A percentile compares a stretch with the other conserved stretches of the same genome.
phyloP scores from a whole-genome alignment of 371 early-diverging fungal species.

The Haplosporangium sp. region DNA sequence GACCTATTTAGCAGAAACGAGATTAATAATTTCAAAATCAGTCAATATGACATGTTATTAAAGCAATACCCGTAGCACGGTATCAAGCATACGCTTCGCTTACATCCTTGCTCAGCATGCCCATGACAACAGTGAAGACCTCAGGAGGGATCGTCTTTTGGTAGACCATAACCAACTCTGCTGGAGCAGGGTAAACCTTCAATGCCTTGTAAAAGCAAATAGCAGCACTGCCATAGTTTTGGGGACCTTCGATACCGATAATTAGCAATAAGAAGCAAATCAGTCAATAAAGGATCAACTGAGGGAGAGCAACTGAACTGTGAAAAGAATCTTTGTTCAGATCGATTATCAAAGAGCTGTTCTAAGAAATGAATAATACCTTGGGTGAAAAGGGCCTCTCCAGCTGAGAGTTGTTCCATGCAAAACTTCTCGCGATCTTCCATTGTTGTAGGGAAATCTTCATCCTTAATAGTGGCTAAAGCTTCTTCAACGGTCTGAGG shows the following conservation, averaged over 20 bases:
- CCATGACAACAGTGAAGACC: constrained; percentile 85
- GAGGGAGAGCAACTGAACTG: neutral
- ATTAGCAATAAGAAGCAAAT: too few relatives aligned
- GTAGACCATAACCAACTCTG: constrained; percentile 91
- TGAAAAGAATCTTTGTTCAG: constrained; percentile 9
- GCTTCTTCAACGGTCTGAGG: constrained; percentile 48
- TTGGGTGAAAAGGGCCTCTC: constrained; percentile 79
- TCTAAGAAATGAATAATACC: constrained; percentile 62
- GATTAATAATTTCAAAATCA: neutral
- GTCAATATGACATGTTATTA: too few relatives aligned
- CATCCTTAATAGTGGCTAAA: constrained; percentile 59
- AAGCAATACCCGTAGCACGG: too few relatives aligned
- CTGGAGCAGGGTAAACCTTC: constrained; percentile 92
- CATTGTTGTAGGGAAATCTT: constrained; percentile 71
- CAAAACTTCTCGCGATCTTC: constrained; percentile 90
- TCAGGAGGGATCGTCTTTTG: constrained; percentile 89
- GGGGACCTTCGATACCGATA: constrained; percentile 66
- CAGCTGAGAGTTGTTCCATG: constrained; percentile 85
- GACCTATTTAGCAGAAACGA: constrained; percentile 57
- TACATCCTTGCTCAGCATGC: constrained; percentile 89
- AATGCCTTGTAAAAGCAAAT: constrained; percentile 89
- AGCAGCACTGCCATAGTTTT: constrained; percentile 81
- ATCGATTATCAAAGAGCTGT: too few relatives aligned
- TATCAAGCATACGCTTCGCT: constrained; percentile 13
- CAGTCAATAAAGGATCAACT: neutral